Base-by-base conservation (phyloP, 768 basidiomycete genomes). In the Agaricus subrufescens region DNA sequence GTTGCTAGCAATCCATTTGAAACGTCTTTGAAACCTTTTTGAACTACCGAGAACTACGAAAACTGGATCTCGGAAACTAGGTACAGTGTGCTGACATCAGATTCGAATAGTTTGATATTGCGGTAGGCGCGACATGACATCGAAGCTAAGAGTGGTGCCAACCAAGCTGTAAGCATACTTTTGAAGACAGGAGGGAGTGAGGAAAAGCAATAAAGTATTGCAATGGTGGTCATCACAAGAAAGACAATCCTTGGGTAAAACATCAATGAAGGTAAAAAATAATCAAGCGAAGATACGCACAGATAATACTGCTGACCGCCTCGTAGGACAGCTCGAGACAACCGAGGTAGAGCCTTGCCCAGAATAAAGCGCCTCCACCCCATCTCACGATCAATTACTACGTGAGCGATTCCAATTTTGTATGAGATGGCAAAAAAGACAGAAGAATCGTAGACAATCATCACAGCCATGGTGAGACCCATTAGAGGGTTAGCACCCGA, bases 401-500 rank as follows among this genome's bases (percentile, higher is more conserved):
- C 31, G 46, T 57, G 57, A 63, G 47, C 37, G 59, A 58, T 57
- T 57, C 64, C 63, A 59, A 62, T 49, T 52, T 57, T 56, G 44
- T 62, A 70, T 1, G 70, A 70, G 30, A 75, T 70, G 8, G 67
- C 70, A 3, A 75, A 34, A 57, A 72, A 73, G 9, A 75, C 65
- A 25, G 66, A 65, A 1, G 71, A 67, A 50, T 71, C 70, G 49
- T 65, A 65, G 44, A 65, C 40, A 1, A 69, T 51, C 1, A 65
- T 59, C 1, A 61, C 10, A 10, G 31, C 31, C 31, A 31, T 31
- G 31, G 31, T 10, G 31, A 31, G 10, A 10, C 4, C 4, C 31
- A 31, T 31, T 31, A 31, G 10, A 31, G 31, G 31, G 4, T 31
- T 4, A 31, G 10, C 10, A 31, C 10, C 31, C 31, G 31, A 31